A percentile compares a stretch with the other conserved stretches of the same genome.
phyloP scores from a whole-genome alignment of 371 early-diverging fungal genomes.

The Rhizopus sp. region DNA sequence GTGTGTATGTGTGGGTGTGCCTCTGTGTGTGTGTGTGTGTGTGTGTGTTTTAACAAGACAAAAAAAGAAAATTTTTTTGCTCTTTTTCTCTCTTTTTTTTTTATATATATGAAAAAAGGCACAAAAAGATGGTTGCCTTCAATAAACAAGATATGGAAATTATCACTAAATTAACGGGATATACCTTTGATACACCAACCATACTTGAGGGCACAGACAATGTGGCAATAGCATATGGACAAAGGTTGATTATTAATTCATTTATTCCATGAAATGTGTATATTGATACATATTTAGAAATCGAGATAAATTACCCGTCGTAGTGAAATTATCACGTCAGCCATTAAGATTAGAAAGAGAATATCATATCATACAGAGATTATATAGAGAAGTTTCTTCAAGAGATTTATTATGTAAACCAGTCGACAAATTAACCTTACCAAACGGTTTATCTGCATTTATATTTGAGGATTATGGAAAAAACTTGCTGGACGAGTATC shows the following conservation, averaged over 20 bases:
- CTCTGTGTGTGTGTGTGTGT: too few species aligned
- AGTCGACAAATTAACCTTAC: slow-evolving; percentile 34
- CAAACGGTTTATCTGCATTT: slow-evolving; percentile 35
- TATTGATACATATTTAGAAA: slow-evolving; percentile 20
- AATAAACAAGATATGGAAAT: too few species aligned
- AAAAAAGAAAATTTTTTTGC: too few species aligned
- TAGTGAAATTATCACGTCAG: slow-evolving; percentile 50
- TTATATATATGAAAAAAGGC: too few species aligned
- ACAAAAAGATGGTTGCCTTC: too few species aligned
- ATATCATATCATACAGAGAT: slow-evolving; percentile 45
- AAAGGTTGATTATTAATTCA: slow-evolving; percentile 31
- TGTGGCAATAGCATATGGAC: slow-evolving; percentile 39
- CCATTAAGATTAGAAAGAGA: slow-evolving; percentile 47
- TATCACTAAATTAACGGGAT: slow-evolving; percentile 21
- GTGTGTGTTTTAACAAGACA: too few species aligned
- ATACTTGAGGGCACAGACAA: slow-evolving; percentile 37
- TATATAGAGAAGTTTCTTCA: slow-evolving; percentile 32
- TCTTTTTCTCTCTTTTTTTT: too few species aligned
- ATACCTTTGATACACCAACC: slow-evolving; percentile 31
- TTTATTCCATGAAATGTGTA: neutral
- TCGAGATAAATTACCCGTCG: slow-evolving; percentile 39
- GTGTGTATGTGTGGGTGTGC: too few species aligned
- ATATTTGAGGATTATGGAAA: slow-evolving; percentile 41
- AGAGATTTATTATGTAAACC: slow-evolving; percentile 38
- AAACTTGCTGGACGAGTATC: slow-evolving; percentile 33